Conservation (phyloP, 1,284 basidiomycete genomes). For the Melanopsichium pennsylvanicum region DNA sequence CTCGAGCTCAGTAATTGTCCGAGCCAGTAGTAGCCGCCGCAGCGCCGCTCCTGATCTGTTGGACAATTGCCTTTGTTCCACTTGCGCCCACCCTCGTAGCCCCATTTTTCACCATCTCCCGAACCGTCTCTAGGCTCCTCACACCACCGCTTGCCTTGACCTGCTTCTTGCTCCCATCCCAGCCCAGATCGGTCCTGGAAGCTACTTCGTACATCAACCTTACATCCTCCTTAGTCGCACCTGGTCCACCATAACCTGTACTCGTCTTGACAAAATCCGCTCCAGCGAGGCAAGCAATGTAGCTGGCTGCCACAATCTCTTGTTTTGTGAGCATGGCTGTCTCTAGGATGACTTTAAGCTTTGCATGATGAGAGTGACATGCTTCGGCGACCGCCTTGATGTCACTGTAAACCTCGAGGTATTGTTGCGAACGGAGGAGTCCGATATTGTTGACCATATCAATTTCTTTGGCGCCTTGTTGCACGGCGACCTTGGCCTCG, state of each 20-base stretch:
- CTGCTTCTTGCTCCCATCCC: conserved; percentile 22
- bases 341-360: conserved; percentile 60
- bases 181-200: conserved; percentile 11
- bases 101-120: conserved; percentile 51
- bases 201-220: conserved; percentile 55
- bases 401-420: conserved; percentile 45
- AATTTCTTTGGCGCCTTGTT: conserved; percentile 54
- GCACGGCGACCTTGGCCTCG: conserved; percentile 41
- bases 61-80: conserved; percentile 54
- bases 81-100: conserved; percentile 55
- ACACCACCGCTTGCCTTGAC: conserved; percentile 61
- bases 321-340: conserved; percentile 47
- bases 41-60: conserved; percentile 34
- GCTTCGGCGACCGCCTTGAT: conserved; percentile 45
- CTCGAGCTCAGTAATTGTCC: conserved; percentile 12
- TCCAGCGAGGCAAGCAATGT: conserved; percentile 54
- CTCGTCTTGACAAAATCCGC: conserved; percentile 59
- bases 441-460: conserved; percentile 63
- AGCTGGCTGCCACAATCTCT: conserved; percentile 46
- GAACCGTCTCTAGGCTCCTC: conserved; percentile 34
- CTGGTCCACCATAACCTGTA: conserved; percentile 57
- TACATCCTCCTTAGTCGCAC: conserved; percentile 51
- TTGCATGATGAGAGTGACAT: conserved; percentile 21
- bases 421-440: conserved; percentile 36
- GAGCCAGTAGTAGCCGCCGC: conserved; percentile 6